Evolutionary conservation across 2,329 filamentous ascomycete genomes (phyloP), one percentile per base, ranked within the genome.

Genomic region (Xylariales sp.): DNA sequence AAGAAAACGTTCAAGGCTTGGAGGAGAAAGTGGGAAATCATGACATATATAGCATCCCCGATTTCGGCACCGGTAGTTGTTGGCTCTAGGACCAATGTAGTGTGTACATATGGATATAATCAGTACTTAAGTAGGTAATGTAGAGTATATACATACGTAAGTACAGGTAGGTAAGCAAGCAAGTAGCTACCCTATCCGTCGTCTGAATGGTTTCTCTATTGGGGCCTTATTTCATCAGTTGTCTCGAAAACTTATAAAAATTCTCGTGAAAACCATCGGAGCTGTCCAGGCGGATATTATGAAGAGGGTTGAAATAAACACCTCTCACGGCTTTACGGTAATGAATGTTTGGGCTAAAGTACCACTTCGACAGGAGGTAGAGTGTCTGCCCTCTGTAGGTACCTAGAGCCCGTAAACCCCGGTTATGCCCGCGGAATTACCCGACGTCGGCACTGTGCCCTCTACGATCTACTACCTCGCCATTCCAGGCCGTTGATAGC

Each of bases 41-140:
- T 23, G 49, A 50, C 52, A 50, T 28, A 41, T n/a, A 41, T 16
- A 43, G 3, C 7, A 59, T 71, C 32, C 39, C 59, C 69, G 69
- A 50, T 45, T 32, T 67, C 69, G 69, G 69, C 55, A 68, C 69
- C 69, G 68, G 65, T 61, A 16, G 12, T 30, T 48, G 23, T 30
- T 18, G 34, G 18, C 43, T 18, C 41, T 39, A 23, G 14, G 30
- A 23, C n/a, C 2, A 18, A 23, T 48, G n/a, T 48, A 48, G 23
- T 23, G n/a, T 23, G 45, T 48, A 8, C 16, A 18, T 3, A 10
- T 12, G 12, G 10, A 49, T 50, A 30, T 28, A 23, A 23, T 23
- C 23, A 23, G 23, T 23, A 23, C 23, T 23, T 23, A 23, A 23
- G 23, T 23, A 23, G 23, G 23, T 23, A 23, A 23, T 23, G 23